These are phyloP conservation scores for Coix lacrymajobi DNA, from an alignment of 176 grass and related monocot species.

Conservation along the genomic window DNA sequence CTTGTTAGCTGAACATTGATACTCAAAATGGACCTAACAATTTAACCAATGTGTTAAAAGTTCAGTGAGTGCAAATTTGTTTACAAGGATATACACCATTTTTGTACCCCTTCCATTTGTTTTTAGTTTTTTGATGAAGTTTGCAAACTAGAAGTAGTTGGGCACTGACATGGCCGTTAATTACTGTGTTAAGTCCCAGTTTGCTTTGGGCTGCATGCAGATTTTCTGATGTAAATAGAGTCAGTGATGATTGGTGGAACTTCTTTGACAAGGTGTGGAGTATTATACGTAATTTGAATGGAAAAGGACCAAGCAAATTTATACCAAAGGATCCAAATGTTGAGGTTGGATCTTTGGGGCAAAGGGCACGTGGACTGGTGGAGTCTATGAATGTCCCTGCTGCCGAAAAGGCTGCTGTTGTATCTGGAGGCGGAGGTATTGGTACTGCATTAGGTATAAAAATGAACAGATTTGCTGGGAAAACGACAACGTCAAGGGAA, in stretches of 20 bases:
- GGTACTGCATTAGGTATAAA: constrained; percentile 66
- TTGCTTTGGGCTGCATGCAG: background rate
- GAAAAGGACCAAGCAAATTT: constrained; percentile 61
- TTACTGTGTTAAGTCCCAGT: constrained; percentile 7
- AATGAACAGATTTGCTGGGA: constrained; percentile 58
- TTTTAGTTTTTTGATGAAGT: background rate
- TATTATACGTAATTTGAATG: constrained; percentile 68
- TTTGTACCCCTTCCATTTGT: background rate
- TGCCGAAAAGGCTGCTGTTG: constrained; percentile 85
- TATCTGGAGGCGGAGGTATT: constrained; percentile 93
- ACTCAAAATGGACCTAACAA: constrained; percentile 8
- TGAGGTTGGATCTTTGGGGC: constrained; percentile 61
- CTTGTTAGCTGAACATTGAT: background rate
- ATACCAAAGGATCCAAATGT: constrained; percentile 49
- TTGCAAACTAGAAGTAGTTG: background rate
- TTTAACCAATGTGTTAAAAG: constrained; percentile 1
- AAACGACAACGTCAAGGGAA: constrained; percentile 76
- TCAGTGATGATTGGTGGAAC: constrained; percentile 60
- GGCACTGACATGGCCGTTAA: background rate
- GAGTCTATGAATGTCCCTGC: constrained; percentile 93
- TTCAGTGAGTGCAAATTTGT: background rate
- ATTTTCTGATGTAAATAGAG: constrained; percentile 32
- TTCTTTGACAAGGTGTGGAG: constrained; percentile 89
- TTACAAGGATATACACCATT: background rate
- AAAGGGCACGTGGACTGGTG: constrained; percentile 78